These are phyloP conservation scores for Solanum peruvianum DNA, from an alignment of 257 asterid species.

Conservation along the genomic window DNA sequence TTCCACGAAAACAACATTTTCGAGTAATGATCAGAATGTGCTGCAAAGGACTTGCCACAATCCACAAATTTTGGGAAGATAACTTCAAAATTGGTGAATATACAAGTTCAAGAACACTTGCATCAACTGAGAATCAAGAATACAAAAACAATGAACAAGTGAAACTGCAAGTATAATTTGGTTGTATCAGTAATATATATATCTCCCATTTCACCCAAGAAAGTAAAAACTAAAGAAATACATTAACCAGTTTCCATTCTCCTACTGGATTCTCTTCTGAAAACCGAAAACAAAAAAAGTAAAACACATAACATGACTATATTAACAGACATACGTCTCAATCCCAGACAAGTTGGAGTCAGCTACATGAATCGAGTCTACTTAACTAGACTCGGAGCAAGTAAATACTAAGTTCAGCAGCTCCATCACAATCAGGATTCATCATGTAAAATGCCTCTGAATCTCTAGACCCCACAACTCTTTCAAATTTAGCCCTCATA, in stretches of 20 bases:
- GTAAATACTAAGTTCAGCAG: conserved; percentile 51
- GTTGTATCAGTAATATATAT: not conserved
- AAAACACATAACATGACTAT: not conserved
- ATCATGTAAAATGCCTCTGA: conserved; percentile 58
- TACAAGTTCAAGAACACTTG: not conserved
- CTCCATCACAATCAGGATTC: conserved; percentile 46
- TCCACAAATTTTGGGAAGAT: not conserved
- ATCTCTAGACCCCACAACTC: conserved; percentile 55
- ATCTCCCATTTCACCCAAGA: not conserved
- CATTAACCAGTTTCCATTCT: not conserved
- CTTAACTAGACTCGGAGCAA: conserved; percentile 28
- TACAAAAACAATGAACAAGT: not conserved
- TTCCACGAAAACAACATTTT: not conserved
- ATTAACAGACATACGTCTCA: not conserved
- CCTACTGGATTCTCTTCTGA: not conserved
- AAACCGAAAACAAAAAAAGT: not conserved
- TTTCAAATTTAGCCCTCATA: conserved; percentile 54
- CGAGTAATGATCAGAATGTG: not conserved
- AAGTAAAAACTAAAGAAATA: not conserved
- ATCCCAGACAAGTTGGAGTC: not conserved
- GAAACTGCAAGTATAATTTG: not conserved
- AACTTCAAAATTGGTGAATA: not conserved
- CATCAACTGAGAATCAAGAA: not conserved
- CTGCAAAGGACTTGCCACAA: not conserved
- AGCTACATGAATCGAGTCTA: not conserved